Base-by-base conservation (phyloP, 768 basidiomycete species). In the Cystobasidium ongulense region DNA sequence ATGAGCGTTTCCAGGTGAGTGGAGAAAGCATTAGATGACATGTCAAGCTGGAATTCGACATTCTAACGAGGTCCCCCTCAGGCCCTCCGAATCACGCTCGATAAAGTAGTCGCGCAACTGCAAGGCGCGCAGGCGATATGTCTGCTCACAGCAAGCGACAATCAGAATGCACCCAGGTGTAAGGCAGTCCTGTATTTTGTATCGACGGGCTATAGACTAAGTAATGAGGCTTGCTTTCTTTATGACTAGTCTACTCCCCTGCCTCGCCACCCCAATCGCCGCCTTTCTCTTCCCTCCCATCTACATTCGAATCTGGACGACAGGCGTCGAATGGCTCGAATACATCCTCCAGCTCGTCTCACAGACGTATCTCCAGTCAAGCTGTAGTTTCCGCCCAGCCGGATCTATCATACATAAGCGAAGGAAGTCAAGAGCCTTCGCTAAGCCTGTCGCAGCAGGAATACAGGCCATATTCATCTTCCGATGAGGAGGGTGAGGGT, bases 371-470 rank as follows among this genome's bases (percentile, higher is more conserved):
- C 2, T 67, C 65, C 11, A 46, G 36, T 21, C 38, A 25, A 33
- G 36, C 46, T 23, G 17, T 72, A 1, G 63, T 74, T 8, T 65
- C 73, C 2, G 65, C 73, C 10, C 63, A 57, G n/a, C 73, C 73
- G 21, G 73, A 74, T 31, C 36, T 74, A 23, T 74, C 73, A 23
- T 68, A 72, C 39, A 74, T 74, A 21, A 54, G 38, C 17, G 73
- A 74, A 70, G 63, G 31, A 33, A 61, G 52, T 21, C 50, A 66
- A 39, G 73, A 74, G 50, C 64, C 65, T 17, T 52, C 46, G 15
- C 38, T 66, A 15, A 74, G 39, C 43, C 27, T 38, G 1, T 65
- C 73, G 52, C 63, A 64, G 52, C 29, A 29, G n/a, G 65, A 41
- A 27, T 52, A 67, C 31, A 10, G 27, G 23, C 65, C 65, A 46